Conservation (phyloP, 179 eudicot species). For the Patellifolia procumbens region DNA sequence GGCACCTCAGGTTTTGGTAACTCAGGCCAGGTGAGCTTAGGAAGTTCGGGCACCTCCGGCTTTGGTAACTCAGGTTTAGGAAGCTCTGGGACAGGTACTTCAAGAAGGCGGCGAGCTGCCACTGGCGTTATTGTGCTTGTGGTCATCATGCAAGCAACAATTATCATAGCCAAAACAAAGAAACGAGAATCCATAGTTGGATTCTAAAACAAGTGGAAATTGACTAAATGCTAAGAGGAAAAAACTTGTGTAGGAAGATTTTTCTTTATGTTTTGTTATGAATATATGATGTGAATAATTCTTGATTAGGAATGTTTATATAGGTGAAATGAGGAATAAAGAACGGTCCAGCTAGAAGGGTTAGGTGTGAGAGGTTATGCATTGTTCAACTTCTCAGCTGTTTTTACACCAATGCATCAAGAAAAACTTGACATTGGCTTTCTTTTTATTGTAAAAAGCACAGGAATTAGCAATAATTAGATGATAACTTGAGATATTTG, state of each 20-base stretch:
- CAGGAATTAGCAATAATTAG: not conserved
- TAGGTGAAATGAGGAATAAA: constrained; percentile 1
- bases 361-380: constrained; percentile 20
- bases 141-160: constrained; percentile 16
- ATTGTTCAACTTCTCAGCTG: constrained; percentile 22
- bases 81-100: constrained; percentile 30
- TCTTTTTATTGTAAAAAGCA: not conserved
- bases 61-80: constrained; percentile 27
- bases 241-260: not conserved
- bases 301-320: constrained; percentile 9
- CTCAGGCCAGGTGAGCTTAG: constrained; percentile 6
- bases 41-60: constrained; percentile 4
- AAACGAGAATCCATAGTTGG: constrained; percentile 30
- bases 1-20: constrained; percentile 17
- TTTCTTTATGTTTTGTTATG: not conserved
- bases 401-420: not conserved
- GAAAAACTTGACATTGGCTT: not conserved
- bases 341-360: constrained; percentile 3
- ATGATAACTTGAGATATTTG: not conserved
- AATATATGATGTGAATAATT: not conserved
- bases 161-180: not conserved
- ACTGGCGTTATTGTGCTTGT: not conserved
- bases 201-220: not conserved
- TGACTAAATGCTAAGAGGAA: too few species aligned
- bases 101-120: constrained; percentile 33